Evolutionary conservation across 2,329 filamentous ascomycete genomes (phyloP).

Genomic region (Beauveria caledonica): DNA sequence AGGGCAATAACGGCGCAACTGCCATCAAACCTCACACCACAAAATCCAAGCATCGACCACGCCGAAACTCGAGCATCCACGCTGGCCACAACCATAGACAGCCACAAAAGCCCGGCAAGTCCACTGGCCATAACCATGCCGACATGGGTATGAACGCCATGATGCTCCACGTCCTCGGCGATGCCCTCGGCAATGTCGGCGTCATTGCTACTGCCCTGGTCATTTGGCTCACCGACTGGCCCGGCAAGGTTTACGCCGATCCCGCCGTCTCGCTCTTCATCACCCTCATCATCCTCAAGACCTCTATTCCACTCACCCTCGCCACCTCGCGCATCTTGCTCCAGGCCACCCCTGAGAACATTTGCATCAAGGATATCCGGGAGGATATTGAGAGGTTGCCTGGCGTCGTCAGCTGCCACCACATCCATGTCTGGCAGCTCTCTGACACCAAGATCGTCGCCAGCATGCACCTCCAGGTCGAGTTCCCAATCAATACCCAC

Average conservation of each 20-base stretch:
- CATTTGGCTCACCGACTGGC: slow-evolving; percentile 84
- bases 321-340: slow-evolving; percentile 82
- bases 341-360: slow-evolving; percentile 84
- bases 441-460: slow-evolving; percentile 92
- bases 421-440: slow-evolving; percentile 96
- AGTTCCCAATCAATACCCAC: slow-evolving; percentile 79
- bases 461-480: slow-evolving; percentile 86
- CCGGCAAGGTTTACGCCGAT: slow-evolving; percentile 80
- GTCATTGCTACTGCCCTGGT: slow-evolving; percentile 76
- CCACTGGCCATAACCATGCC: slow-evolving; percentile 66
- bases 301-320: slow-evolving; percentile 69
- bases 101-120: slow-evolving; percentile 52
- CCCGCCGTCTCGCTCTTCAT: slow-evolving; percentile 91
- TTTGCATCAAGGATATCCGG: slow-evolving; percentile 82
- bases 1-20: slow-evolving; percentile 22
- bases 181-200: slow-evolving; percentile 78
- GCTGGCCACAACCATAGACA: slow-evolving; percentile 73
- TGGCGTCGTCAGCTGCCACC: slow-evolving; percentile 84
- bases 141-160: slow-evolving; percentile 95
- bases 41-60: slow-evolving; percentile 21
- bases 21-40: slow-evolving; percentile 16
- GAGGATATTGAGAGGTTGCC: slow-evolving; percentile 81
- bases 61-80: slow-evolving; percentile 50
- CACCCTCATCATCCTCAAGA: slow-evolving; percentile 67
- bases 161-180: slow-evolving; percentile 68